Percentiles rank a stretch among this genome's conserved stretches.
phyloP scores from a whole-genome alignment of 2,329 filamentous ascomycete species.

The Exserohilum rostratum region DNA sequence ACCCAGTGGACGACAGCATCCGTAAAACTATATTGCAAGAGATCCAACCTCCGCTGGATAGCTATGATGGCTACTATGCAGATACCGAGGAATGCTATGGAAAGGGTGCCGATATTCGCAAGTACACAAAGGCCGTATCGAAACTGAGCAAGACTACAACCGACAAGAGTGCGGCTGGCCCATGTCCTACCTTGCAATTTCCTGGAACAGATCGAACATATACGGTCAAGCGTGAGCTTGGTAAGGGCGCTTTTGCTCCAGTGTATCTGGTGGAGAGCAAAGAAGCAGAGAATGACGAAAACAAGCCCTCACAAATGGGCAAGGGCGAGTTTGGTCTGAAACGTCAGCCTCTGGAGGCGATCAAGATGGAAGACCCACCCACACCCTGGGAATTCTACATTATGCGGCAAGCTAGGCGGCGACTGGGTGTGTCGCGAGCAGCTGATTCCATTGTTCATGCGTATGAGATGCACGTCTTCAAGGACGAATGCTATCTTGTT shows the following conservation, averaged over 20 bases:
- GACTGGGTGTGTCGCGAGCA: constrained; percentile 74
- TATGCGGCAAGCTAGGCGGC: constrained; percentile 78
- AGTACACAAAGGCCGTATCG: constrained; percentile 72
- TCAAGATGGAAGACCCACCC: constrained; percentile 93
- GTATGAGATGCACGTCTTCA: constrained; percentile 90
- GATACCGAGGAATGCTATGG: constrained; percentile 68
- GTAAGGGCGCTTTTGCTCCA: constrained; percentile 91
- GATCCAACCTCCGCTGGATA: constrained; percentile 72
- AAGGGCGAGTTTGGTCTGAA: constrained; percentile 65
- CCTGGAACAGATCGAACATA: constrained; percentile 70
- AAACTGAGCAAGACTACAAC: constrained; percentile 61
- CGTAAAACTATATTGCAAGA: constrained; percentile 76
- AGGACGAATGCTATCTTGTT: constrained; percentile 86
- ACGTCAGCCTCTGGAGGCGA: constrained; percentile 73
- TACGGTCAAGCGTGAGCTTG: constrained; percentile 81
- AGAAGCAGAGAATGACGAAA: constrained; percentile 54
- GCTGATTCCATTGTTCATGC: constrained; percentile 79
- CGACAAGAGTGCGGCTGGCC: constrained; percentile 67
- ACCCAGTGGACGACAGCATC: constrained; percentile 81
- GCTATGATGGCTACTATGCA: constrained; percentile 81
- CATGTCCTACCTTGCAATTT: constrained; percentile 72
- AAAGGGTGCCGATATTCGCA: constrained; percentile 77
- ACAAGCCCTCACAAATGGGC: constrained; percentile 62
- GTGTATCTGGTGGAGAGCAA: constrained; percentile 88
- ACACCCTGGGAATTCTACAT: constrained; percentile 97